Percentiles rank a stretch among this genome's conserved stretches.
phyloP scores from a whole-genome alignment of 169 alveolate genomes.

The Babesia divergens region DNA sequence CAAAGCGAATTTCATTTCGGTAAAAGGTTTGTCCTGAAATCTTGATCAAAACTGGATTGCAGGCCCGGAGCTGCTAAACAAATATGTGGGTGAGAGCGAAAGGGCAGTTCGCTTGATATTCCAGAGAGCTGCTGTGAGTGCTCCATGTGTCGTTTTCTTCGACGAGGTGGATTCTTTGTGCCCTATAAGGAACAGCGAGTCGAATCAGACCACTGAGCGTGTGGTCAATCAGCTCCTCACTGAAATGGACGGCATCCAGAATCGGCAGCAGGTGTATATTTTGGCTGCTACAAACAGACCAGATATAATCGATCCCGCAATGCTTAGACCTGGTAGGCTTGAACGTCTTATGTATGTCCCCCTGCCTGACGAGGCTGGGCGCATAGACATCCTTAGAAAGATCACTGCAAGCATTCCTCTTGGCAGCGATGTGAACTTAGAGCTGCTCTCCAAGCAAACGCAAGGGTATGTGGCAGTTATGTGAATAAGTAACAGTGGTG shows the following conservation, averaged over 20 bases:
- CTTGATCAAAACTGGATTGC: not conserved
- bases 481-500: not conserved
- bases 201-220: slow-evolving; percentile 90
- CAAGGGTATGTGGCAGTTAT: slow-evolving; percentile 70
- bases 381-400: slow-evolving; percentile 86
- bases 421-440: slow-evolving; percentile 76
- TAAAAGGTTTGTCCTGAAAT: slow-evolving; percentile 74
- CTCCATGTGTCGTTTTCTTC: slow-evolving; percentile 97
- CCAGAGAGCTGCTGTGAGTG: slow-evolving; percentile 94
- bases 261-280: slow-evolving; percentile 89
- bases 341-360: slow-evolving; percentile 90
- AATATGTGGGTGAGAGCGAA: slow-evolving; percentile 99
- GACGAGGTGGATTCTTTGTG: slow-evolving; percentile 98
- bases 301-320: slow-evolving; percentile 98
- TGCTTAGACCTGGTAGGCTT: slow-evolving; percentile 96
- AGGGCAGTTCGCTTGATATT: slow-evolving; percentile 96
- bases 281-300: slow-evolving; percentile 99
- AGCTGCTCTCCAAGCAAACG: slow-evolving; percentile 75
- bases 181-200: slow-evolving; percentile 89
- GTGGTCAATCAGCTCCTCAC: slow-evolving; percentile 97
- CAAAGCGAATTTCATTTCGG: slow-evolving; percentile 94
- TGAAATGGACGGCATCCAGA: slow-evolving; percentile 97
- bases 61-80: slow-evolving; percentile 94
- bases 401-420: slow-evolving; percentile 85
- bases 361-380: slow-evolving; percentile 91